These are phyloP conservation scores for Omphalotus olearius DNA, from an alignment of 1,284 basidiomycete species.

Conservation along the genomic window DNA sequence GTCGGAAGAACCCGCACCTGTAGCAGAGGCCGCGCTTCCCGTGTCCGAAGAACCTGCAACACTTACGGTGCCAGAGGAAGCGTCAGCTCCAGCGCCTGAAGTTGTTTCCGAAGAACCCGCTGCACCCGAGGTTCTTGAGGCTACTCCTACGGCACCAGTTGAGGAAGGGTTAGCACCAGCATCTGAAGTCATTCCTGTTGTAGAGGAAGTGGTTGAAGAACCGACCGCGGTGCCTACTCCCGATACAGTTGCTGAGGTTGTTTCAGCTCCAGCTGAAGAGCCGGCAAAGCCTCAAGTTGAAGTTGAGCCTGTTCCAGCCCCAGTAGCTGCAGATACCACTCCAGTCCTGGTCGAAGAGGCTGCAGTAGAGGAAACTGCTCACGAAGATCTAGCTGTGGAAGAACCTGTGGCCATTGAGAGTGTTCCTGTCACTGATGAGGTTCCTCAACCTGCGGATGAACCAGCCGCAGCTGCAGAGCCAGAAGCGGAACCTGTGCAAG, in stretches of 20 bases:
- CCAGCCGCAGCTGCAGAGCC: neutral
- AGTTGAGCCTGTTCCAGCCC: too few species aligned
- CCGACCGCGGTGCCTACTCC: too few species aligned
- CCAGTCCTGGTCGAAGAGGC: constrained; percentile 8
- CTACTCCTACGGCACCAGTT: neutral
- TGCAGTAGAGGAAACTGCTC: constrained; percentile 1
- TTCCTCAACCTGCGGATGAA: neutral
- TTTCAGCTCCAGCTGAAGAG: constrained; percentile 7
- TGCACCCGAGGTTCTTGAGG: neutral
- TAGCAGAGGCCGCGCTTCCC: neutral
- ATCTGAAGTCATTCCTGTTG: neutral
- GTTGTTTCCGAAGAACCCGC: neutral
- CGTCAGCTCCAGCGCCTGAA: neutral
- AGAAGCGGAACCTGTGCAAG: too few species aligned
- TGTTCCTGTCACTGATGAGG: neutral
- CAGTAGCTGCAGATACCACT: neutral
- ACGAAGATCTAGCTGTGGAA: constrained; percentile 10
- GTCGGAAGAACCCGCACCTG: neutral
- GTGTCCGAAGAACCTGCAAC: neutral
- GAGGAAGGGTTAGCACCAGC: too few species aligned
- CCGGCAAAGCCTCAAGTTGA: too few species aligned
- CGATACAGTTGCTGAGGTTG: neutral
- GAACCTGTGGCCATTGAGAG: constrained; percentile 11
- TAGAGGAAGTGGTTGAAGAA: neutral
- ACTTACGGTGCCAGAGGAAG: too few species aligned